Conservation (phyloP, 108 stramenopile species). For the Skeletonema grethae region DNA sequence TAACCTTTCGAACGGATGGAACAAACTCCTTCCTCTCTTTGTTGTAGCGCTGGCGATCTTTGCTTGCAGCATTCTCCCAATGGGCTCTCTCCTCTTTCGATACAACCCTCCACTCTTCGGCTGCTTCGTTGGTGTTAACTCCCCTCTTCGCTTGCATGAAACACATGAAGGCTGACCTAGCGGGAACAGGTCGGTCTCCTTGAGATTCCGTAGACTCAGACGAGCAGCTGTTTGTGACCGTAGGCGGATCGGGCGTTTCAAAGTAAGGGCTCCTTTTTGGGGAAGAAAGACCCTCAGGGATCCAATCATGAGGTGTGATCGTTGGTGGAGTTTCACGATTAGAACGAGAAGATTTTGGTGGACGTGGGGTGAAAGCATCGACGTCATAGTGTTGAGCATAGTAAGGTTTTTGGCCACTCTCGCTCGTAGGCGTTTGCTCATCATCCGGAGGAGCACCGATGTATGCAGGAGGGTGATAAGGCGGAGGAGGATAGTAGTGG, state of each 20-base stretch:
- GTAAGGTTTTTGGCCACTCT: background rate
- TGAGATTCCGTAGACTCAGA: slow-evolving; percentile 26
- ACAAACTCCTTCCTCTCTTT: slow-evolving; percentile 30
- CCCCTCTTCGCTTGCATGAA: slow-evolving; percentile 26
- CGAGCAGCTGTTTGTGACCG: slow-evolving; percentile 10
- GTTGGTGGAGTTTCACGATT: background rate
- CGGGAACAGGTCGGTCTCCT: slow-evolving; percentile 22
- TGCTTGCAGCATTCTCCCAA: slow-evolving; percentile 31
- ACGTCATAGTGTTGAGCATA: background rate
- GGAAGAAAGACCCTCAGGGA: background rate
- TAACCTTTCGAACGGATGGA: slow-evolving; percentile 21
- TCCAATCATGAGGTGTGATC: slow-evolving; percentile 3
- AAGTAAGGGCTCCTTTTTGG: slow-evolving; percentile 19
- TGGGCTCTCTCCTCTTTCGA: slow-evolving; percentile 16
- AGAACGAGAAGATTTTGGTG: background rate
- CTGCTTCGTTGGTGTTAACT: slow-evolving; percentile 31
- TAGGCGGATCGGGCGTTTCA: slow-evolving; percentile 16
- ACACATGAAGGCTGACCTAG: slow-evolving; percentile 48
- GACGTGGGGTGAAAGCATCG: background rate
- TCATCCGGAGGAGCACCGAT: background rate
- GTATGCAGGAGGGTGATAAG: background rate
- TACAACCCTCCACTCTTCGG: slow-evolving; percentile 37
- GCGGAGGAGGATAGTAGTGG: slow-evolving; percentile 1
- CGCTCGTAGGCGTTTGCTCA: background rate
- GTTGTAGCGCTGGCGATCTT: slow-evolving; percentile 33